A percentile compares a stretch with the other conserved stretches of the same genome.
phyloP scores from a whole-genome alignment of 2,329 filamentous ascomycete genomes.

The Monilinia fructigena region DNA sequence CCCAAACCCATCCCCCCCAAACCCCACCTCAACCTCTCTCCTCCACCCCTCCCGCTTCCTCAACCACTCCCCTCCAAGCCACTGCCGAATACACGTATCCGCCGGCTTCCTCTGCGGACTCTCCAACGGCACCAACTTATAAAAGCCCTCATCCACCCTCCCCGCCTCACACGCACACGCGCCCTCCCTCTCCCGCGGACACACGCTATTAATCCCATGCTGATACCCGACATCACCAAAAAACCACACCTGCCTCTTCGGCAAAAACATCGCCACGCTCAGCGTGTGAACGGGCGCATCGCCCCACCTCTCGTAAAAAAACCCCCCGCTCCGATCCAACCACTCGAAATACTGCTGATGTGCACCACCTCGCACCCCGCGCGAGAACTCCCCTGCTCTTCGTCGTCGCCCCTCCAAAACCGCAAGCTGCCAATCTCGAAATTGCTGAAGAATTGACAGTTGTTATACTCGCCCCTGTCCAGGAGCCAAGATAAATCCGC shows the following conservation, averaged over 20 bases:
- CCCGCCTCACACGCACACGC: constrained; percentile 47
- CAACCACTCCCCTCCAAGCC: constrained; percentile 46
- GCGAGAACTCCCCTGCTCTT: constrained; percentile 42
- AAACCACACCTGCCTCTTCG: constrained; percentile 91
- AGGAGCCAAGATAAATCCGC: constrained; percentile 88
- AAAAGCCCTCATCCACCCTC: constrained; percentile 47
- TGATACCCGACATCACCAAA: constrained; percentile 98
- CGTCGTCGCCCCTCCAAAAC: constrained; percentile 83
- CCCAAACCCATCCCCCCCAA: constrained; percentile 48
- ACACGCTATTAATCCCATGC: constrained; percentile 59
- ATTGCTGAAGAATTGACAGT: constrained; percentile 99
- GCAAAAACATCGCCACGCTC: constrained; percentile 77
- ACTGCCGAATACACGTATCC: constrained; percentile 49
- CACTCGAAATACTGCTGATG: constrained; percentile 77
- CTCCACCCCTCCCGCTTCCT: constrained; percentile 46
- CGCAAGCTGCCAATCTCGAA: constrained; percentile 92
- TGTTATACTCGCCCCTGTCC: constrained; percentile 89
- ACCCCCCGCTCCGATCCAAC: constrained; percentile 85
- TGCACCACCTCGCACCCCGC: background rate
- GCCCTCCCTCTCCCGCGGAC: constrained; percentile 37
- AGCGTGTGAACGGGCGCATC: constrained; percentile 97
- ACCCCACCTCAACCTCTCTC: constrained; percentile 43
- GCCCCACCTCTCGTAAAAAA: constrained; percentile 98
- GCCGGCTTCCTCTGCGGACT: constrained; percentile 48
- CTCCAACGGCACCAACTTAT: constrained; percentile 48